Base-by-base conservation (phyloP, 768 basidiomycete genomes). In the Pleurotus ostreatus region DNA sequence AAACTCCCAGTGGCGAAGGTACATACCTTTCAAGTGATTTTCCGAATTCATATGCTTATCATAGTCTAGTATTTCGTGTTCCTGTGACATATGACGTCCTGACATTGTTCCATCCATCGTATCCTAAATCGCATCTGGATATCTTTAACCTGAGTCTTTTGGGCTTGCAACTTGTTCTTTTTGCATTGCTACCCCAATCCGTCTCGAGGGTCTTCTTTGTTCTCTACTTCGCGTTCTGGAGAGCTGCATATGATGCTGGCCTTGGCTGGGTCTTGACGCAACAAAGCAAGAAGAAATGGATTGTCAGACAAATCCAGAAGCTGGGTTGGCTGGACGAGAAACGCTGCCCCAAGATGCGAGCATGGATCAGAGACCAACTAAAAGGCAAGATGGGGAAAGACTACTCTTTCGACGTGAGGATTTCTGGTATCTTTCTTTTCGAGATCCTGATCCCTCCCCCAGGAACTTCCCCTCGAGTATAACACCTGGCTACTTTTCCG, bases 401-500 rank as follows among this genome's bases (percentile, higher is more conserved):
- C 61, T 98, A 97, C 68, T 88, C 88, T 4, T 96, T 96, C 67
- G 90, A 97, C 64, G 92, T 93, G 63, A 37, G 85, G 80, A 18
- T 20, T 60, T 46, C 41, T 18, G 22, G 3, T 45, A 47, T 37
- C 45, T 54, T 38, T 30, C 44, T 55, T 43, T 53, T 46, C 48
- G 41, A 52, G 53, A 46, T 40, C 57, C 16, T 55, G 23, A 5
- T 40, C 46, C 48, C 51, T 45, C 30, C 30, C 55, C n/a, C 52
- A 94, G 92, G 85, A 89, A 49, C 80, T 96, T 13, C 95, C 95
- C 0, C 67, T 93, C 39, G 95, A 98, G 69, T 98, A 96, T 71
- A 98, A 98, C 64, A 83, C 92, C 0, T 99, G 96, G 97, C 78
- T 99, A 26, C 79, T 98, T 57, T 99, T 98, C 71, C 85, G 96